A percentile compares a stretch with the other conserved stretches of the same genome.
phyloP scores from a whole-genome alignment of 2,329 filamentous ascomycete genomes.

The Botrytis porri region DNA sequence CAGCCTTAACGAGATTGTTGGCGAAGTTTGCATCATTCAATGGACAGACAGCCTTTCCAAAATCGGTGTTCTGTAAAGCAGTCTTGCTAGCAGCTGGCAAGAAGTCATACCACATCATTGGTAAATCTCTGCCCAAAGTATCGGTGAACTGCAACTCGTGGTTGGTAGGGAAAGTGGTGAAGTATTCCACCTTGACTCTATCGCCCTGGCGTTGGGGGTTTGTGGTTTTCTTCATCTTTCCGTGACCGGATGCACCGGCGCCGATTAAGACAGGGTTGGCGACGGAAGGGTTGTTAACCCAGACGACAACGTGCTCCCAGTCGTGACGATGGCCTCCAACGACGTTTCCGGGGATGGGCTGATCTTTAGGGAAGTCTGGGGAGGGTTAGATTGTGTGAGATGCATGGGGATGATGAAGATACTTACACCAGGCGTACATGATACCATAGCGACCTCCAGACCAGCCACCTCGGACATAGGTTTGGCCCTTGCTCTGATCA shows the following conservation, averaged over 20 bases:
- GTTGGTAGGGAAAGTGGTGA: not conserved
- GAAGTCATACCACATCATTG: not conserved
- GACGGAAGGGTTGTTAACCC: not conserved
- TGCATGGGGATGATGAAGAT: too few species aligned
- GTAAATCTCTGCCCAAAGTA: not conserved
- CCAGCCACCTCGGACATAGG: conserved; percentile 1
- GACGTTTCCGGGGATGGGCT: not conserved
- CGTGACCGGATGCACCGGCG: not conserved
- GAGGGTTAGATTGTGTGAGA: not conserved
- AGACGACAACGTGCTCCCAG: not conserved
- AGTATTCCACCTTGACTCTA: not conserved
- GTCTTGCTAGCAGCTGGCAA: not conserved
- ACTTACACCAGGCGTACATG: conserved; percentile 1
- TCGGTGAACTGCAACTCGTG: not conserved
- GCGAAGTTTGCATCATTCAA: not conserved
- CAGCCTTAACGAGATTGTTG: not conserved
- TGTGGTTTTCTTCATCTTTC: not conserved
- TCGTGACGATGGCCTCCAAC: not conserved
- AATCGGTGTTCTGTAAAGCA: not conserved
- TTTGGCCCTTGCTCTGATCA: not conserved
- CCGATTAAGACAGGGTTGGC: not conserved
- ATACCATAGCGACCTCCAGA: not conserved
- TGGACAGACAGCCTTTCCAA: not conserved
- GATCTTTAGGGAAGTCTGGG: not conserved
- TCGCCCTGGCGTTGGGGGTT: too few species aligned